Percentiles rank a stretch among this genome's conserved stretches.
phyloP scores from a whole-genome alignment of 2,329 filamentous ascomycete genomes.

The Pseudogymnoascus destructans region DNA sequence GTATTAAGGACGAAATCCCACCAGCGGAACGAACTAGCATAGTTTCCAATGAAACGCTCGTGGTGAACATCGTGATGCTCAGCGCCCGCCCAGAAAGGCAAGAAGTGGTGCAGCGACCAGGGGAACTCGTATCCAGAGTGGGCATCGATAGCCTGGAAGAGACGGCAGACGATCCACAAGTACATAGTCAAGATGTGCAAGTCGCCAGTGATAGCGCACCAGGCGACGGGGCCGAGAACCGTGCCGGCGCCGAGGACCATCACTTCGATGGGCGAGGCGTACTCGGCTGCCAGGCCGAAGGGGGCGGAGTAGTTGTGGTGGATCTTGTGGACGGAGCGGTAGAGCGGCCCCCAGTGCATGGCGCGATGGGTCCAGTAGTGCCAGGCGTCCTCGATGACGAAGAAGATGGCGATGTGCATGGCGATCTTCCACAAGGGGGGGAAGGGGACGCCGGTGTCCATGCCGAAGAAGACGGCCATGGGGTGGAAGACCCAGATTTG shows the following conservation, averaged over 20 bases:
- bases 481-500: conserved; percentile 99
- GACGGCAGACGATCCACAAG: conserved; percentile 78
- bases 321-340: conserved; percentile 96
- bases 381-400: conserved; percentile 92
- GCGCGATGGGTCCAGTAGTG: conserved; percentile 94
- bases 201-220: conserved; percentile 70
- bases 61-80: conserved; percentile 96
- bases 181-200: conserved; percentile 98
- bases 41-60: conserved; percentile 98
- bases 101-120: conserved; percentile 87
- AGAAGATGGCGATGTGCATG: conserved; percentile 85
- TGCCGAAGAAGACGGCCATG: conserved; percentile 81
- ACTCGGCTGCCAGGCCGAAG: conserved; percentile 92
- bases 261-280: conserved; percentile 92
- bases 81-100: conserved; percentile 96
- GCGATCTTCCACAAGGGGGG: conserved; percentile 75
- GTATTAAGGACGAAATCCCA: conserved; percentile 95
- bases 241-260: conserved; percentile 86
- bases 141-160: conserved; percentile 96
- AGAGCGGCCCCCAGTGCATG: conserved; percentile 88
- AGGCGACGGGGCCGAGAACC: conserved; percentile 69
- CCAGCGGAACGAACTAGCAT: conserved; percentile 95
- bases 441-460: conserved; percentile 81
- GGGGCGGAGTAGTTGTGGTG: conserved; percentile 98
- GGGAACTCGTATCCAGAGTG: conserved; percentile 98